These are phyloP conservation scores for Oemleria cerasiformis DNA, from an alignment of 306 rosid species.

Conservation along the genomic window DNA sequence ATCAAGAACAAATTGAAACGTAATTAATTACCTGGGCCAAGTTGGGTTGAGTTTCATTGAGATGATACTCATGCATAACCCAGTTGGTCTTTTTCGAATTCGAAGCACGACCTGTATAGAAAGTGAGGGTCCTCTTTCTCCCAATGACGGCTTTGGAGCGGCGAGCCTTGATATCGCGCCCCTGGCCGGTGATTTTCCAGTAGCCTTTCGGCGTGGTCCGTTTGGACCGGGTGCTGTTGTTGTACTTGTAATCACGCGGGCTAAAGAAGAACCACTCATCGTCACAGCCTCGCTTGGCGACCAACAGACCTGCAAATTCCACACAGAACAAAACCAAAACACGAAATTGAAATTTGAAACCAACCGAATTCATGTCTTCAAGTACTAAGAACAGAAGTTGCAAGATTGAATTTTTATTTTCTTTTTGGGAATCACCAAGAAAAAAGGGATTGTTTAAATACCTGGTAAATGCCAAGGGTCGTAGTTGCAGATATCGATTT, in stretches of 20 bases:
- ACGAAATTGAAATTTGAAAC: background rate
- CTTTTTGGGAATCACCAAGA: background rate
- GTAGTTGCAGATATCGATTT: constrained; percentile 37
- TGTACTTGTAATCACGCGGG: constrained; percentile 34
- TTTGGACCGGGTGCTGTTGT: constrained; percentile 28
- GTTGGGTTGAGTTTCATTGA: background rate
- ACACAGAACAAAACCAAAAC: background rate
- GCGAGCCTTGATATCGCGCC: constrained; percentile 24
- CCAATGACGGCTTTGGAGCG: constrained; percentile 40
- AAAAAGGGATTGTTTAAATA: background rate
- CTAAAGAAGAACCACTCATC: constrained; percentile 56
- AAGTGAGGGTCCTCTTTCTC: constrained; percentile 53
- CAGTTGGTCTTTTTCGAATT: constrained; percentile 32
- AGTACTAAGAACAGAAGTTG: background rate
- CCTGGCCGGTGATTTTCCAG: constrained; percentile 60
- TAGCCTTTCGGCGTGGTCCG: constrained; percentile 42
- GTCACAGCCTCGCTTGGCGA: constrained; percentile 11
- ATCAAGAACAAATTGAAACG: background rate
- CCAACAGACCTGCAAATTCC: constrained; percentile 18
- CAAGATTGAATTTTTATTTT: background rate
- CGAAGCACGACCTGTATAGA: constrained; percentile 37
- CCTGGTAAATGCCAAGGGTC: constrained; percentile 62
- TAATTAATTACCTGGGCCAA: background rate
- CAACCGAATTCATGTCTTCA: background rate
- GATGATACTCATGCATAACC: constrained; percentile 62